Evolutionary conservation across 345 rosid genomes (phyloP).

Genomic region (Syzygium aromaticum): DNA sequence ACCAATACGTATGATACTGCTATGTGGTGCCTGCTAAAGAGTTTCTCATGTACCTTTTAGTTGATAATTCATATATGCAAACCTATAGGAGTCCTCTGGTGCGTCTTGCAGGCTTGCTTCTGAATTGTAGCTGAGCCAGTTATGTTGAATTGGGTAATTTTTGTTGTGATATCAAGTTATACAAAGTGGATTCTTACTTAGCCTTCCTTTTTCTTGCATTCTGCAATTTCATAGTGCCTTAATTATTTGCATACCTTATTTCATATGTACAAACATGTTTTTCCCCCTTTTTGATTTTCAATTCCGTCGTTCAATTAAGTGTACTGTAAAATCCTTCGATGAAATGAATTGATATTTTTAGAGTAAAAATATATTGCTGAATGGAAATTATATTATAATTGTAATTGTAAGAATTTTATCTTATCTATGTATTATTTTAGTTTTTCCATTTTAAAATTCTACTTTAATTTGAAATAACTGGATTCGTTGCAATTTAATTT

Average conservation of each 20-base stretch:
- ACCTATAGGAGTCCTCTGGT: not conserved
- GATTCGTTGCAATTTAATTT: too few relatives aligned
- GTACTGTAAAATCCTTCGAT: not conserved
- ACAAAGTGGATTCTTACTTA: not conserved
- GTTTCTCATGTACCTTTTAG: not conserved
- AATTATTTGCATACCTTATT: not conserved
- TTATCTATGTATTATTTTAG: not conserved
- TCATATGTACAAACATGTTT: not conserved
- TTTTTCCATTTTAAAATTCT: not conserved
- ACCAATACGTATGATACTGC: not conserved
- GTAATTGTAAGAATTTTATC: not conserved
- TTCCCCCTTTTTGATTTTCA: not conserved
- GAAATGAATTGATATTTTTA: not conserved
- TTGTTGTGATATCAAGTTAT: not conserved
- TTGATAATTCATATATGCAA: not conserved
- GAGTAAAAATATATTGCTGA: not conserved
- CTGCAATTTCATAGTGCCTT: not conserved
- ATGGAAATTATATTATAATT: not conserved
- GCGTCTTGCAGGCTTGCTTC: not conserved
- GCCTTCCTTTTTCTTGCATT: not conserved
- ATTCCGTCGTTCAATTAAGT: not conserved
- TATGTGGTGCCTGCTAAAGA: not conserved
- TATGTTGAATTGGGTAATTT: not conserved
- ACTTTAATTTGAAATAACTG: too few relatives aligned
- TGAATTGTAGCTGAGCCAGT: not conserved